Base-by-base conservation (phyloP, 169 alveolate species). In the Plasmodium relictum region DNA sequence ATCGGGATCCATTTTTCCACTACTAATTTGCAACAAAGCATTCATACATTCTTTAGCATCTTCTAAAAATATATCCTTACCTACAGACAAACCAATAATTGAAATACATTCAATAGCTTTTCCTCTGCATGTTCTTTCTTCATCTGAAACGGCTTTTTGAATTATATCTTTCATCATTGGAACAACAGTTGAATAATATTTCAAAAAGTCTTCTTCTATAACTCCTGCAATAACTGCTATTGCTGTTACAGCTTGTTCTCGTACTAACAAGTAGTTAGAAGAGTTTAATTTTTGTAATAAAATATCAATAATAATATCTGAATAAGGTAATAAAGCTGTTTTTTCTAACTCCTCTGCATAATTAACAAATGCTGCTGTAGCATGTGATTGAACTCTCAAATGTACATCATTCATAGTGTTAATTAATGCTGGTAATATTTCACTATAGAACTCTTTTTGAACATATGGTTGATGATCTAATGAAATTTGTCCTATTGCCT, bases 161-260 rank as follows among this genome's bases (percentile, higher is more conserved):
- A 94, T 94, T 0, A 94, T 93, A 41, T 95, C 96, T 83, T 95
- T 95, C 93, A 95, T 93, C 45, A 95, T 92, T 2, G 98, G 98
- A 48, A 96, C 80, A 10, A 97, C 93, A 3, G 97, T 89, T 0
- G 97, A 69, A 74, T 96, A 97, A 88, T 93, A 97, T 48, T 93
- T 93, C 45, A 92, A 26, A 76, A 97, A 97, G 72, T 95, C 96
- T 71, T 95, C 97, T 88, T 96, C 98, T 56, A 96, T 89, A 6
- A 97, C 98, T 0, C 98, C 98, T 0, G 98, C 98, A 48, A 94
- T 93, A 16, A 97, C 98, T 6, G 98, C 98, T 22, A 96, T 71
- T 70, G 97, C 94, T 0, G 98, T 96, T 6, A 97, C 96, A 26
- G 98, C 97, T 72, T 97, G 98, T 72, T 97, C 97, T 7, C 97